Evolutionary conservation across 805 yeast species (phyloP).

Genomic region (Saturnispora halmiae): DNA sequence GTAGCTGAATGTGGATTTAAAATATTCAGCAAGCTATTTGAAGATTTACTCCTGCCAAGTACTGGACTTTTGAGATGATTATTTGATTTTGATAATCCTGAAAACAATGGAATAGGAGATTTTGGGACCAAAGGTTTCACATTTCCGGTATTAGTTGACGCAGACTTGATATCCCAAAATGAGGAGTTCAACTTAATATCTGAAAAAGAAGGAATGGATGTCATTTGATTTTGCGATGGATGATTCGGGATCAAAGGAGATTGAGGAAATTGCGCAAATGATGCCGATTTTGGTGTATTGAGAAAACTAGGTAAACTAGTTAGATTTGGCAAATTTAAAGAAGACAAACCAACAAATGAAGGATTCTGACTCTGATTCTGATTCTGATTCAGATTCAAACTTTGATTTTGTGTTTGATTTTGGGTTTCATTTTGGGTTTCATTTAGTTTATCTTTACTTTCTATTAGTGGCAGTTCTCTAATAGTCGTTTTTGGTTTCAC

Average conservation of each 20-base stretch:
- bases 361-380: too few relatives aligned
- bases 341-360: constrained; percentile 2
- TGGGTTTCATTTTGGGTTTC: too few relatives aligned
- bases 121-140: too few relatives aligned
- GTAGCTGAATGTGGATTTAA: constrained; percentile 5
- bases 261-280: constrained; percentile 7
- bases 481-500: not conserved
- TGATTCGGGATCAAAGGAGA: not conserved
- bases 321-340: constrained; percentile 4
- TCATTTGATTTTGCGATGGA: constrained; percentile 1
- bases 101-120: not conserved
- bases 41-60: not conserved
- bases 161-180: constrained; percentile 9
- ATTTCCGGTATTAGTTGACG: too few relatives aligned
- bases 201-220: constrained; percentile 12
- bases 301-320: constrained; percentile 1
- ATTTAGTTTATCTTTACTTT: not conserved
- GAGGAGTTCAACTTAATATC: constrained; percentile 12
- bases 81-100: not conserved
- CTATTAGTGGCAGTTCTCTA: not conserved
- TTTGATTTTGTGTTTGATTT: too few relatives aligned
- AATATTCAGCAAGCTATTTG: constrained; percentile 8
- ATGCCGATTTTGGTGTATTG: constrained; percentile 5
- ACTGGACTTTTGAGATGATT: too few relatives aligned
- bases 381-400: too few relatives aligned